Conservation (phyloP, 1,284 basidiomycete genomes). For the Melampsora larici-populina region DNA sequence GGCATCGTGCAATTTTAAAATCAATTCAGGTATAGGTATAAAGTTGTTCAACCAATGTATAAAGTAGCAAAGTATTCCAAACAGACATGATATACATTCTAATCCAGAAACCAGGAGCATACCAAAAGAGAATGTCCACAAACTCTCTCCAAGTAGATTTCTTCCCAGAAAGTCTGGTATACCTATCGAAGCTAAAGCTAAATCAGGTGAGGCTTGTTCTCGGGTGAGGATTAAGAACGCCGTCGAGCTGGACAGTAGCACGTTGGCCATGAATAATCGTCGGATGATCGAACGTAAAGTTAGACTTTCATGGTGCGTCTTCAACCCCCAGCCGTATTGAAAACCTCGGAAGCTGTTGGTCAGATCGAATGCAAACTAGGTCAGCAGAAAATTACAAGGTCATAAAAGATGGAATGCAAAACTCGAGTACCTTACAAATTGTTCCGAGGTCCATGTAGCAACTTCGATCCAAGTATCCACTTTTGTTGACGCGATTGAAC, state of each 20-base stretch:
- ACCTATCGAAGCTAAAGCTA: background rate
- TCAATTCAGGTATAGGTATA: background rate
- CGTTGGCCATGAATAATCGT: slow-evolving; percentile 8
- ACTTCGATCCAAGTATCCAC: no score
- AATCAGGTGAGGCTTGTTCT: background rate
- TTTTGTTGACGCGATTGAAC: no score
- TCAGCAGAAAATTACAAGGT: background rate
- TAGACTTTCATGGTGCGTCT: background rate
- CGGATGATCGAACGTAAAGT: background rate
- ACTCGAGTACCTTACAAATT: no score
- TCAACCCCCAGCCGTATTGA: slow-evolving; percentile 30
- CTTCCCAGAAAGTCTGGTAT: background rate
- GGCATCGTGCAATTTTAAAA: background rate
- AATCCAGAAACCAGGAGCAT: background rate
- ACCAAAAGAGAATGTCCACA: background rate
- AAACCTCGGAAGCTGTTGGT: slow-evolving; percentile 1
- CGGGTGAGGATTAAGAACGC: slow-evolving; percentile 5
- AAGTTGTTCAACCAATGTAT: background rate
- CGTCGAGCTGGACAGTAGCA: background rate
- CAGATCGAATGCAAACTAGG: background rate
- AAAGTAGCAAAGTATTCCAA: background rate
- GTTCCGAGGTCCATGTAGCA: no score
- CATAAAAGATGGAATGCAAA: background rate
- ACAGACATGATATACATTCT: background rate
- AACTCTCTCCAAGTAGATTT: background rate